phyloP scores from a whole-genome alignment of 2,329 filamentous ascomycete genomes.

The Penicillium capsulatum region DNA sequence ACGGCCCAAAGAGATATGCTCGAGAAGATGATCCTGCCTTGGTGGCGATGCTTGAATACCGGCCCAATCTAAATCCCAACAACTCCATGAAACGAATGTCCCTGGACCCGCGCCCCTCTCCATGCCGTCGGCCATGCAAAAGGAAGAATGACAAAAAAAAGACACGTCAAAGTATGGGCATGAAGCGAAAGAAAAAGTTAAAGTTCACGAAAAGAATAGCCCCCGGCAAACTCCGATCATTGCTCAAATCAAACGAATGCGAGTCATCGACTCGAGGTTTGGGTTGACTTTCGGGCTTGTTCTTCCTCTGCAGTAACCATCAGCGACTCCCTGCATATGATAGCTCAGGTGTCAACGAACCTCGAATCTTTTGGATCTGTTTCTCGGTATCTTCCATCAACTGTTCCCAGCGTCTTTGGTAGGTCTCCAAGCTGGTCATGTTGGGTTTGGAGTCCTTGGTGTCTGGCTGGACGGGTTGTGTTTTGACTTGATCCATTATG shows the following conservation, averaged over 20 bases:
- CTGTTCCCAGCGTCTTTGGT: conserved; percentile 17
- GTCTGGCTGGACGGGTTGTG: conserved; percentile 3
- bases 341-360: conserved; percentile 11
- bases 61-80: too few species aligned
- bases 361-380: conserved; percentile 16
- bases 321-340: conserved; percentile 11
- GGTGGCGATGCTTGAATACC: too few species aligned
- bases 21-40: too few species aligned
- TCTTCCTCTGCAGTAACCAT: conserved; percentile 16
- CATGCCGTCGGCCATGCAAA: too few species aligned
- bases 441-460: conserved; percentile 7
- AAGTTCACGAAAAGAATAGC: too few species aligned
- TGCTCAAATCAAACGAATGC: neutral
- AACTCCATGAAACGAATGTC: too few species aligned
- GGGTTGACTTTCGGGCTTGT: conserved; percentile 5
- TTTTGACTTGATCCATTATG: conserved; percentile 12
- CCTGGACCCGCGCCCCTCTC: too few species aligned
- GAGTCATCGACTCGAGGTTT: conserved; percentile 5
- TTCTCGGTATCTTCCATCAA: conserved; percentile 16
- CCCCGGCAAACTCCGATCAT: too few species aligned
- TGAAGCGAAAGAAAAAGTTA: too few species aligned
- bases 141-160: too few species aligned
- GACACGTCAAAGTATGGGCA: too few species aligned
- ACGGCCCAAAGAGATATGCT: too few species aligned
- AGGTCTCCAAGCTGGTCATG: conserved; percentile 12